phyloP scores from a whole-genome alignment of 441 rosid genomes.

The Viola pubescens region DNA sequence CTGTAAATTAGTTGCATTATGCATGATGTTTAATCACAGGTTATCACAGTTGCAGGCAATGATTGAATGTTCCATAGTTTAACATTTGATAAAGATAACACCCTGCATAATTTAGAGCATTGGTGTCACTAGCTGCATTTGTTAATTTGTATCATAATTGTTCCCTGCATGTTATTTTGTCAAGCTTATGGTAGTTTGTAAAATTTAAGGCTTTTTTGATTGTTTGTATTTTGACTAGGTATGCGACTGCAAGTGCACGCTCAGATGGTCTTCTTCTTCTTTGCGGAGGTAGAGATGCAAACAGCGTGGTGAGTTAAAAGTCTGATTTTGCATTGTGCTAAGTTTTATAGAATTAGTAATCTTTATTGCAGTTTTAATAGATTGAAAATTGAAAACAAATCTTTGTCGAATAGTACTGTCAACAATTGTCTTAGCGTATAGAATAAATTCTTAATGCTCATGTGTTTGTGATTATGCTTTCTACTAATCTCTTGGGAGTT shows the following conservation, averaged over 20 bases:
- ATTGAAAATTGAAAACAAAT: constrained; percentile 2
- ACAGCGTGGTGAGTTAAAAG: constrained; percentile 72
- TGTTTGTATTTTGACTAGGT: constrained; percentile 46
- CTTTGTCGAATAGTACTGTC: background rate
- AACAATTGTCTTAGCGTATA: background rate
- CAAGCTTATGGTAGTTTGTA: constrained; percentile 1
- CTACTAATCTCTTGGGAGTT: background rate
- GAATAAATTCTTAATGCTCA: background rate
- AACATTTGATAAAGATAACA: no score
- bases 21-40: no score
- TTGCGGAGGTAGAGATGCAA: constrained; percentile 97
- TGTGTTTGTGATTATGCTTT: background rate
- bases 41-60: no score
- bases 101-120: background rate
- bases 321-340: background rate
- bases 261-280: constrained; percentile 98
- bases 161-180: background rate
- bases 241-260: constrained; percentile 98
- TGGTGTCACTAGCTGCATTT: background rate
- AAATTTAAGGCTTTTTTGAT: constrained; percentile 12
- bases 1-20: no score
- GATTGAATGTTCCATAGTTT: no score
- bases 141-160: constrained; percentile 1
- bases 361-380: background rate
- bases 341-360: background rate